phyloP scores from a whole-genome alignment of 306 rosid genomes.

The Dicorynia guianensis region DNA sequence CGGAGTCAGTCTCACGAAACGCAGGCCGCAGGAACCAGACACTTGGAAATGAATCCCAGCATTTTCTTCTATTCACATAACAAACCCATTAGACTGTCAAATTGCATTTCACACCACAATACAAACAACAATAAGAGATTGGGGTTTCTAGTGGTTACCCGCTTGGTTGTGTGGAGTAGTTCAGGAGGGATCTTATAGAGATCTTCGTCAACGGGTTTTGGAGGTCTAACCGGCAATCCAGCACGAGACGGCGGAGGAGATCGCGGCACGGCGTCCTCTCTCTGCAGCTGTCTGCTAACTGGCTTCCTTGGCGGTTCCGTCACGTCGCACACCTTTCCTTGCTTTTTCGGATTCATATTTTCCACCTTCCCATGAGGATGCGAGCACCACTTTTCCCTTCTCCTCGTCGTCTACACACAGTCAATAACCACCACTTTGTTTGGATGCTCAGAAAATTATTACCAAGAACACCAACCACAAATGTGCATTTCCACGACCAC shows the following conservation, averaged over 20 bases:
- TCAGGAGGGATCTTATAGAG: slow-evolving; percentile 92
- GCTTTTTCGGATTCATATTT: slow-evolving; percentile 44
- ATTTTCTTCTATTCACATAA: slow-evolving; percentile 63
- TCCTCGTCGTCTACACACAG: slow-evolving; percentile 42
- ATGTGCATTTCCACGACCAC: no score
- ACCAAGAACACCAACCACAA: no score
- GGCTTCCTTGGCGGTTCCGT: slow-evolving; percentile 56
- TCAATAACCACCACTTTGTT: not conserved
- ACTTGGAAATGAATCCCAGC: slow-evolving; percentile 79
- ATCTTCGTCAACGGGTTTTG: slow-evolving; percentile 89
- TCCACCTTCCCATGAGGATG: slow-evolving; percentile 45
- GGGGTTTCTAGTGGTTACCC: slow-evolving; percentile 39
- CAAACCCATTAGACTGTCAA: not conserved
- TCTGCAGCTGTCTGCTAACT: not conserved
- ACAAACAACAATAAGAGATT: not conserved
- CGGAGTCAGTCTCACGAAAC: slow-evolving; percentile 50
- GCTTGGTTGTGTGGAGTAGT: slow-evolving; percentile 67
- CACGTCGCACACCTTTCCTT: slow-evolving; percentile 67
- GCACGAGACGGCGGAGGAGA: slow-evolving; percentile 37
- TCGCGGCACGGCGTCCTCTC: slow-evolving; percentile 44
- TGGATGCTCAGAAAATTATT: no score
- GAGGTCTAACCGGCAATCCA: slow-evolving; percentile 33
- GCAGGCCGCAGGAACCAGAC: slow-evolving; percentile 85
- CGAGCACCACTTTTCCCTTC: slow-evolving; percentile 53
- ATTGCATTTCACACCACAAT: not conserved